phyloP scores from a whole-genome alignment of 139 green algal species.

The Cymbomonas tetramitiformis region DNA sequence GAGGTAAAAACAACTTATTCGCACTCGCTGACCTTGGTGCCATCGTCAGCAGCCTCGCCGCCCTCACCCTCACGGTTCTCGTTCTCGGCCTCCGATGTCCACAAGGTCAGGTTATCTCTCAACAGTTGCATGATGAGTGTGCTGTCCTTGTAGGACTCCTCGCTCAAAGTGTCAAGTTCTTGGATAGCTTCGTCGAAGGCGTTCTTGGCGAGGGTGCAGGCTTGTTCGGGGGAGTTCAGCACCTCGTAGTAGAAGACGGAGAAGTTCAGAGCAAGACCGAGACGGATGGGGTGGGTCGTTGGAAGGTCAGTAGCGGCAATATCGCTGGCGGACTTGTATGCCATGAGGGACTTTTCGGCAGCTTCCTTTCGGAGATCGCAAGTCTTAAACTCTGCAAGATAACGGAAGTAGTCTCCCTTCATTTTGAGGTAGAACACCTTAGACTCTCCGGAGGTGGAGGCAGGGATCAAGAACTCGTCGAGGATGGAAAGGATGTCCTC shows the following conservation, averaged over 20 bases:
- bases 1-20: background rate
- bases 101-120: conserved; percentile 36
- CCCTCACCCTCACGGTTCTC: conserved; percentile 25
- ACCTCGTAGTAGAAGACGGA: conserved; percentile 42
- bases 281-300: conserved; percentile 30
- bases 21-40: background rate
- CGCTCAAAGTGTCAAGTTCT: conserved; percentile 31
- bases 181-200: conserved; percentile 35
- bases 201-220: conserved; percentile 30
- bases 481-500: conserved; percentile 28
- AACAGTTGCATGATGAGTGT: conserved; percentile 40
- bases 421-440: conserved; percentile 44
- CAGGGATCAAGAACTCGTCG: conserved; percentile 36
- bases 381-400: conserved; percentile 38
- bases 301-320: conserved; percentile 26
- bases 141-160: conserved; percentile 37
- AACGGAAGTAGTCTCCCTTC: conserved; percentile 43
- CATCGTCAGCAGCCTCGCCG: conserved; percentile 11
- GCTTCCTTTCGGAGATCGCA: conserved; percentile 27
- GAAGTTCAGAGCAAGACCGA: conserved; percentile 34
- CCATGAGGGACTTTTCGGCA: conserved; percentile 24
- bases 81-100: no score
- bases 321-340: conserved; percentile 34
- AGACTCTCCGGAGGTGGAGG: conserved; percentile 25
- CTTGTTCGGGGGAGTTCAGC: conserved; percentile 20